Evolutionary conservation across 352 stramenopile species (phyloP).

Genomic region (Peronospora belbahrii): DNA sequence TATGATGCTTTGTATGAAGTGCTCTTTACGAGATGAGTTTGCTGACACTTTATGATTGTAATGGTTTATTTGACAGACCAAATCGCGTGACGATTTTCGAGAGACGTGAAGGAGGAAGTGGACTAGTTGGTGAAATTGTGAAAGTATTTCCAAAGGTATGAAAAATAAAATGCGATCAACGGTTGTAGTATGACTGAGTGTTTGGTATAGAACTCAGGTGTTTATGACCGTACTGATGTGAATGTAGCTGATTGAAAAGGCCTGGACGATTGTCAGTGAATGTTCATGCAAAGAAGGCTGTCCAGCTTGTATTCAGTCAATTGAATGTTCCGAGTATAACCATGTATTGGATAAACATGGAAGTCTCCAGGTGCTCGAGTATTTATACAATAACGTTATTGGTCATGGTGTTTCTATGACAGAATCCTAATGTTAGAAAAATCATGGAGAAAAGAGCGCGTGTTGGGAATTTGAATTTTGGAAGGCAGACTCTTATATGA

Average conservation of each 20-base stretch:
- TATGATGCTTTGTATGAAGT: conserved; percentile 10
- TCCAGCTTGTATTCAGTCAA: conserved; percentile 82
- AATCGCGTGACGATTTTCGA: conserved; percentile 87
- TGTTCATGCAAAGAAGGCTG: conserved; percentile 79
- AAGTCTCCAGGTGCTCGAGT: conserved; percentile 61
- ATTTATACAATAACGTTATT: conserved; percentile 26
- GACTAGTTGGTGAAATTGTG: conserved; percentile 73
- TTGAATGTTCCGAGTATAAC: conserved; percentile 87
- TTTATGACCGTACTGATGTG: neutral
- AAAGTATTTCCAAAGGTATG: conserved; percentile 46
- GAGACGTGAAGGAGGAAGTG: conserved; percentile 80
- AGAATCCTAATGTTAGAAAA: too few species aligned
- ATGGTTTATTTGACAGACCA: conserved; percentile 28
- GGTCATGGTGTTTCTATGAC: neutral
- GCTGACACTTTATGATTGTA: conserved; percentile 2
- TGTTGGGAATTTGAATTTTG: too few species aligned
- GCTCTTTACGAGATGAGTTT: neutral
- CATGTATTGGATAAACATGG: conserved; percentile 80
- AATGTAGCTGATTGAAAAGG: conserved; percentile 39
- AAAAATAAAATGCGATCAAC: too few species aligned
- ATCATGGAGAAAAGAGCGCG: too few species aligned
- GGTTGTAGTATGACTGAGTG: too few species aligned
- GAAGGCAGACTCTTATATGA: too few species aligned
- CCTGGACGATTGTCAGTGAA: conserved; percentile 58
- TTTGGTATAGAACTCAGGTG: too few species aligned